Conservation (phyloP, 148 eudicot species). For the Gaultheria prostrata region DNA sequence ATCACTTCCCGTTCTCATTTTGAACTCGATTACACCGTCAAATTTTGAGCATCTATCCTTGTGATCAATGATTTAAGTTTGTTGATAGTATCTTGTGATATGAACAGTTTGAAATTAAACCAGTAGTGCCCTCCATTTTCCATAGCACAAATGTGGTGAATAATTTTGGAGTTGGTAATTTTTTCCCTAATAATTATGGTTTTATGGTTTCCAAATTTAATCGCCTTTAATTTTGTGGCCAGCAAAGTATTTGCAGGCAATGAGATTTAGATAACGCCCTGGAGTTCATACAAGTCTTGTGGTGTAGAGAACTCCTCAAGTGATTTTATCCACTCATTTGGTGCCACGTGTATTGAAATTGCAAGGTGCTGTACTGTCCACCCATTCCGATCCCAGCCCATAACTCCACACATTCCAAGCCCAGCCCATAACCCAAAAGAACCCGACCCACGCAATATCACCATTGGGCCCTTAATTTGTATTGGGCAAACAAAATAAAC, state of each 20-base stretch:
- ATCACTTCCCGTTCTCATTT: no score
- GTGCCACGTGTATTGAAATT: background rate
- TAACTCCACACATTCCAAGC: background rate
- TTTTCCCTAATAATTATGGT: no score
- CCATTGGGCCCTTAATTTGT: background rate
- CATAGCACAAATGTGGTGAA: no score
- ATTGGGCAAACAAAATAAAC: background rate
- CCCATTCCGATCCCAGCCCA: background rate
- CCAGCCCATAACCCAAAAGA: background rate
- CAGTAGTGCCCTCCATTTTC: no score
- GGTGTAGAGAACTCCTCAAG: background rate
- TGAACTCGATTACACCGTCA: no score
- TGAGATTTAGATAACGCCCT: constrained; percentile 3
- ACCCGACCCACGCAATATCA: background rate
- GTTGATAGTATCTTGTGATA: no score
- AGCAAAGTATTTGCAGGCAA: background rate
- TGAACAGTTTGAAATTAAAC: no score
- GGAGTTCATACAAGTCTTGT: background rate
- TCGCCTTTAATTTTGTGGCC: constrained; percentile 1
- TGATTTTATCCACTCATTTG: background rate
- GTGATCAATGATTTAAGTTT: no score
- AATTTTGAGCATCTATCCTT: no score
- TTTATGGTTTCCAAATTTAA: background rate
- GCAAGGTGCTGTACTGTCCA: background rate
- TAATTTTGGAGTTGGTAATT: no score